These are phyloP conservation scores for Rutstroemia sydowiana DNA, from an alignment of 2,329 filamentous ascomycete species.

Conservation along the genomic window DNA sequence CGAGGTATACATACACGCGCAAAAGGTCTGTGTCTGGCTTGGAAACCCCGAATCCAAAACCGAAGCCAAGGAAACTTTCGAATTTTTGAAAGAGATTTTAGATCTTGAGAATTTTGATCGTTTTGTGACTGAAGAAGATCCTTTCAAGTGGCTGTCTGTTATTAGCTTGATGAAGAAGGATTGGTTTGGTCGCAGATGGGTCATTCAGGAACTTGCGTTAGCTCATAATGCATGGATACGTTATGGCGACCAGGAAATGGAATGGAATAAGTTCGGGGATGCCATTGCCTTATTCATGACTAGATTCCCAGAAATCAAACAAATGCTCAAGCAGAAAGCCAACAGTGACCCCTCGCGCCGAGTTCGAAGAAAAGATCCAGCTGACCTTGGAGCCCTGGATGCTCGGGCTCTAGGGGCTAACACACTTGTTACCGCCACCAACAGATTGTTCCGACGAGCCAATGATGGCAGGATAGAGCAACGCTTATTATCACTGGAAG, in stretches of 20 bases:
- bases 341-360: neutral
- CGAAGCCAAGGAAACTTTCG: conserved; percentile 3
- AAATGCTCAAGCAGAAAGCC: neutral
- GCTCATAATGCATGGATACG: conserved; percentile 29
- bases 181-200: conserved; percentile 36
- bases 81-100: conserved; percentile 11
- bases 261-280: conserved; percentile 31
- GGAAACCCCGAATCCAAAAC: neutral
- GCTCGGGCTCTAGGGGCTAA: conserved; percentile 16
- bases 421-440: conserved; percentile 13
- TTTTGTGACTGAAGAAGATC: neutral
- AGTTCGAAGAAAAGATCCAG: neutral
- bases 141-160: conserved; percentile 4
- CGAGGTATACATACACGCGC: conserved; percentile 12
- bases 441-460: conserved; percentile 15
- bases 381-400: conserved; percentile 6
- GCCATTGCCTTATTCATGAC: conserved; percentile 11
- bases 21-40: conserved; percentile 14
- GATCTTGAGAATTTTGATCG: conserved; percentile 8
- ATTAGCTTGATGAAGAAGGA: conserved; percentile 18
- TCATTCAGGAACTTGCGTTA: conserved; percentile 36
- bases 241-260: conserved; percentile 30
- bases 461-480: conserved; percentile 12
- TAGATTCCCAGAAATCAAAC: conserved; percentile 14
- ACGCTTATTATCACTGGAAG: conserved; percentile 14